Conservation (phyloP, 257 asterid species). For the Solanum pennellii region DNA sequence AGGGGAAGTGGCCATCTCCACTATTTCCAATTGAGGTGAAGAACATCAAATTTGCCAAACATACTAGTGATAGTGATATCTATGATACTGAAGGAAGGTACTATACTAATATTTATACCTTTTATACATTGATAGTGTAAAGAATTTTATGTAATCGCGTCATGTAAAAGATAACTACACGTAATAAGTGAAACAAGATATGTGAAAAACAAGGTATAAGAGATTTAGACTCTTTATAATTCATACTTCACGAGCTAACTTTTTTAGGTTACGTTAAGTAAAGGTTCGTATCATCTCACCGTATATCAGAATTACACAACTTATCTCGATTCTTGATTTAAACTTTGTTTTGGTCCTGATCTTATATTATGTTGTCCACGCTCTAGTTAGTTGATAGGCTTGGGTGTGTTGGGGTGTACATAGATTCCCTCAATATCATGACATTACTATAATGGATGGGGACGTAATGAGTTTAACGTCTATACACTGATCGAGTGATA, state of each 20-base stretch:
- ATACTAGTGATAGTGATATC: conserved; percentile 59
- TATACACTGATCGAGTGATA: background rate
- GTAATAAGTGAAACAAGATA: background rate
- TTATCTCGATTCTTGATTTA: background rate
- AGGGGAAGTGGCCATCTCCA: conserved; percentile 48
- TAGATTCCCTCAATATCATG: background rate
- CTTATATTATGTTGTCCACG: background rate
- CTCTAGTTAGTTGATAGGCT: background rate
- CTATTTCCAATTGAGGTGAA: conserved; percentile 53
- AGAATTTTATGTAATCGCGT: accelerated
- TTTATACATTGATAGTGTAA: background rate
- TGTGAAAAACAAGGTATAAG: background rate
- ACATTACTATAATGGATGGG: background rate
- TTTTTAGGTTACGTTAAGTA: background rate
- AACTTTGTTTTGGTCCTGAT: accelerated
- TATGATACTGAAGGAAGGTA: conserved; percentile 71
- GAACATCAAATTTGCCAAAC: conserved; percentile 46
- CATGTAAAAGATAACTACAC: background rate
- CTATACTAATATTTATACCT: background rate
- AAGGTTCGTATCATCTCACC: background rate
- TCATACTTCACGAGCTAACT: background rate
- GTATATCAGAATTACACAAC: background rate
- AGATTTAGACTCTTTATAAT: background rate
- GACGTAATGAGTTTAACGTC: background rate
- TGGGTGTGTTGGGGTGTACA: background rate